Evolutionary conservation across 148 eudicot genomes (phyloP), one percentile per base, ranked within the genome.

Genomic region (Talinum fruticosum): DNA sequence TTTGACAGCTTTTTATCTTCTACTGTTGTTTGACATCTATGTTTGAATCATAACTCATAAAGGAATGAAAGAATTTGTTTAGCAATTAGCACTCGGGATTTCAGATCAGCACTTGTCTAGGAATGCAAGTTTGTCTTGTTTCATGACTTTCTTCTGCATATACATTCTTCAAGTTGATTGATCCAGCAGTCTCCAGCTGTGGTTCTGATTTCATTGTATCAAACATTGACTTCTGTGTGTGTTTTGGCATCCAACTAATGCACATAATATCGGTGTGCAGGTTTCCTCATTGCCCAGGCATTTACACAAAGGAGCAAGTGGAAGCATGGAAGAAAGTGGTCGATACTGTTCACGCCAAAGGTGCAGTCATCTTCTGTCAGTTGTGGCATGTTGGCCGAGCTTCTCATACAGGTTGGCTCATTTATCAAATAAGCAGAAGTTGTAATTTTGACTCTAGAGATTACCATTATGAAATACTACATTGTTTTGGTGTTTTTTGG

Each of bases 311-410:
- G 47, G 93, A 90, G 82, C 97, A 93, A 86, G 93, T 90, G 29
- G 89, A 91, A 77, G 94, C 87, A 28, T 96, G 99, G 99, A 96
- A 87, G 88, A 87, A 89, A 67, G 91, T 96, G 32, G 97, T 91
- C 47, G 80, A 93, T 47, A 89, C 94, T 24, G 95, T 93, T 54
- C 99, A 96, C 71, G 89, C 88, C 78, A 91, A 89, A 59, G 97
- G 97, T 36, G 97, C 88, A 57, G 26, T 89, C 73, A 80, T 96
- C 59, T 91, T 91, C 82, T 96, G 99, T 83, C 99, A 96, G 77
- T 66, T 96, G 71, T 96, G 99, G 99, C 99, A 93, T 78, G 97
- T 91, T 26, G 99, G 99, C 28, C 87, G 97, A 33, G 97, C 97
- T 73, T 96, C 99, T 47, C 97, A 96, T 78, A 85, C 85, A 84